Evolutionary conservation across 768 basidiomycete genomes (phyloP).

Genomic region (Clathrus columnatus): DNA sequence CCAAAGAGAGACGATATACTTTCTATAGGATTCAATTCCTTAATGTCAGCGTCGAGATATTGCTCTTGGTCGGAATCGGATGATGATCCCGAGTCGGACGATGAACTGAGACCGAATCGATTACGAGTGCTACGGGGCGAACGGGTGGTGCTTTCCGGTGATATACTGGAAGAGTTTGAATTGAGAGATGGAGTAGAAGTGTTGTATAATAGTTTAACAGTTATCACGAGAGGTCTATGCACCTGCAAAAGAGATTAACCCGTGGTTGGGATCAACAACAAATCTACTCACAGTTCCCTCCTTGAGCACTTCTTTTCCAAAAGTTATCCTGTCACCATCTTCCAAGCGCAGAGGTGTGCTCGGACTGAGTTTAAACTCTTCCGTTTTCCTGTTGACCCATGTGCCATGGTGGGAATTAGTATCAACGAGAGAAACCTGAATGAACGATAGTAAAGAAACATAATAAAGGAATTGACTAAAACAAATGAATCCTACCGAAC

Average conservation of each 20-base stretch:
- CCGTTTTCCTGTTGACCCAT: constrained; percentile 40
- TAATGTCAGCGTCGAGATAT: background rate
- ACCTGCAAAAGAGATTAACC: background rate
- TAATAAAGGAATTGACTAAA: constrained; percentile 14
- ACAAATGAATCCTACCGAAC: constrained; percentile 39
- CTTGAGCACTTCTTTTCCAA: constrained; percentile 67
- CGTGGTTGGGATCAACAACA: background rate
- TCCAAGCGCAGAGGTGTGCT: constrained; percentile 48
- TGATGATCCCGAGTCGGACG: background rate
- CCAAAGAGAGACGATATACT: background rate
- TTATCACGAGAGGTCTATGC: constrained; percentile 1
- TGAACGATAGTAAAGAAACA: constrained; percentile 6
- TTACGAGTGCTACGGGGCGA: constrained; percentile 3
- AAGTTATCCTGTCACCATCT: constrained; percentile 66
- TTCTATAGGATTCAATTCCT: background rate
- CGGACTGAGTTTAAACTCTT: constrained; percentile 32
- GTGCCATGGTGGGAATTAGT: constrained; percentile 72
- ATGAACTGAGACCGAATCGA: constrained; percentile 3
- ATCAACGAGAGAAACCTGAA: constrained; percentile 63
- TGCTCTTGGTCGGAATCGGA: background rate
- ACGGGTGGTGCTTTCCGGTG: background rate
- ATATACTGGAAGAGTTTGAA: background rate
- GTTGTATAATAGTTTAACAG: constrained; percentile 2
- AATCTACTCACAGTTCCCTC: constrained; percentile 23
- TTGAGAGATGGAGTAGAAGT: constrained; percentile 1